These are phyloP conservation scores for Talaromyces sp. DNA, from an alignment of 2,329 filamentous ascomycete genomes.

Conservation along the genomic window DNA sequence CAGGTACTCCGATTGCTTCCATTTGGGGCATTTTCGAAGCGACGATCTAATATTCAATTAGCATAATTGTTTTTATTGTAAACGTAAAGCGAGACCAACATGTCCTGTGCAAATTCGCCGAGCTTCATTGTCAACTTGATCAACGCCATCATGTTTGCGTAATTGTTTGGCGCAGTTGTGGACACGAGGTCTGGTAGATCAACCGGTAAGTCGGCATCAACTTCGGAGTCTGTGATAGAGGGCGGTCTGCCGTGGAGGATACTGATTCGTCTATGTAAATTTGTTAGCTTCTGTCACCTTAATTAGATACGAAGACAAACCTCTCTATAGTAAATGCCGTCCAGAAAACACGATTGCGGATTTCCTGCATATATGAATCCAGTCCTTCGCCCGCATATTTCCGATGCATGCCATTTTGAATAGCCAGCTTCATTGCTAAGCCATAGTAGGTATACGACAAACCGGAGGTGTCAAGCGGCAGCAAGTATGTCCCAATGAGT, in stretches of 20 bases:
- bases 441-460: slow-evolving; percentile 55
- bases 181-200: slow-evolving; percentile 43
- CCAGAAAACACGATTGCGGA: slow-evolving; percentile 54
- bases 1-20: slow-evolving; percentile 36
- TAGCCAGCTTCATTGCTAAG: slow-evolving; percentile 52
- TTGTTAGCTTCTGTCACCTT: slow-evolving; percentile 6
- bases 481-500: slow-evolving; percentile 51
- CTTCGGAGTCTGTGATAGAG: slow-evolving; percentile 49
- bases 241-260: slow-evolving; percentile 53
- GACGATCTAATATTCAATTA: slow-evolving; percentile 21
- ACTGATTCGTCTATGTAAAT: slow-evolving; percentile 43
- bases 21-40: slow-evolving; percentile 33
- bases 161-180: slow-evolving; percentile 36
- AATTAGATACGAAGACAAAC: slow-evolving; percentile 23
- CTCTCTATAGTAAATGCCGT: slow-evolving; percentile 54
- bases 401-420: slow-evolving; percentile 58
- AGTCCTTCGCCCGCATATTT: slow-evolving; percentile 45
- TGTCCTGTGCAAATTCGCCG: slow-evolving; percentile 35
- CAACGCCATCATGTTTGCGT: slow-evolving; percentile 44
- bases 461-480: slow-evolving; percentile 53
- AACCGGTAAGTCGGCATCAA: slow-evolving; percentile 50
- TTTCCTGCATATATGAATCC: slow-evolving; percentile 46
- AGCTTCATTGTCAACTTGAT: slow-evolving; percentile 41
- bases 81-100: slow-evolving; percentile 22
- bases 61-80: neutral